A percentile compares a stretch with the other conserved stretches of the same genome.
These are phyloP conservation scores for Onygena corvina DNA, from an alignment of 2,329 filamentous ascomycete species.

Conservation along the genomic window DNA sequence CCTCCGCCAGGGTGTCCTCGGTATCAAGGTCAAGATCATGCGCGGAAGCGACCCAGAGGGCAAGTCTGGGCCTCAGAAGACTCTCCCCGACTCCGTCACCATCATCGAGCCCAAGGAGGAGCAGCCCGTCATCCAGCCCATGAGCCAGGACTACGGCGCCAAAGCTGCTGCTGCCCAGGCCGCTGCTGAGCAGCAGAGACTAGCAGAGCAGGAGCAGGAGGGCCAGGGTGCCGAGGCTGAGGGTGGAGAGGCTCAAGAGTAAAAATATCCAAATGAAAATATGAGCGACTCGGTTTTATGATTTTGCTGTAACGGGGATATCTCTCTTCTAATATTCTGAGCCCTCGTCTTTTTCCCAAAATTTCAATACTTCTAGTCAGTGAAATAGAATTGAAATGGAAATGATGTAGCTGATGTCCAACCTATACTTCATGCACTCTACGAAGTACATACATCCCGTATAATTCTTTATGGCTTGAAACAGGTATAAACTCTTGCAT, in stretches of 20 bases:
- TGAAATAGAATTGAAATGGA: slow-evolving; percentile 7
- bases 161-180: slow-evolving; percentile 62
- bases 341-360: slow-evolving; percentile 1
- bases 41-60: slow-evolving; percentile 97
- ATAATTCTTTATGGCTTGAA: too few relatives aligned
- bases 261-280: slow-evolving; percentile 18
- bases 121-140: slow-evolving; percentile 83
- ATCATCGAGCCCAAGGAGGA: slow-evolving; percentile 99
- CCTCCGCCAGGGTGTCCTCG: slow-evolving; percentile 97
- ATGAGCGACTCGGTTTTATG: slow-evolving; percentile 1
- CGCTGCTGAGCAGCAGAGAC: slow-evolving; percentile 43
- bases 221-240: slow-evolving; percentile 18
- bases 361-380: not conserved
- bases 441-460: too few relatives aligned
- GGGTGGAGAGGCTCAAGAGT: slow-evolving; percentile 38
- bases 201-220: slow-evolving; percentile 41
- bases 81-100: slow-evolving; percentile 94
- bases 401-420: not conserved
- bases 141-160: slow-evolving; percentile 96
- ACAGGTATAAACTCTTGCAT: too few relatives aligned
- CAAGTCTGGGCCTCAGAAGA: slow-evolving; percentile 96
- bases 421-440: not conserved
- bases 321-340: slow-evolving; percentile 3
- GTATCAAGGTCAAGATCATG: slow-evolving; percentile 99
- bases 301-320: slow-evolving; percentile 4